Percentiles rank a stretch among this genome's conserved stretches.
Evolutionary conservation across 495 filamentous ascomycete species (phyloP).

Genomic region (Tuber aestivum): DNA sequence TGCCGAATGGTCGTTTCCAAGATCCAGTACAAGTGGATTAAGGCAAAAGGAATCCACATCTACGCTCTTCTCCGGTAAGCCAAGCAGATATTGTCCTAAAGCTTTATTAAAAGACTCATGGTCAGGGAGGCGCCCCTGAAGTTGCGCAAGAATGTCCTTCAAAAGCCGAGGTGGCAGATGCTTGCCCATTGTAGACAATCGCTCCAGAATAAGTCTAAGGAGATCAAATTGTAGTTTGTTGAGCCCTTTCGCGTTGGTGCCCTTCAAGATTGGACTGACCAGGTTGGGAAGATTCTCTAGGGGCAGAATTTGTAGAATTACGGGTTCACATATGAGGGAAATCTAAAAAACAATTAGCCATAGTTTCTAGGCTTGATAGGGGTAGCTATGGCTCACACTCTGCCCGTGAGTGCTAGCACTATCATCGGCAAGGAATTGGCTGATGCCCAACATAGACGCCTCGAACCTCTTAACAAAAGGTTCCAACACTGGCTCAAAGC

Average conservation of each 20-base stretch:
- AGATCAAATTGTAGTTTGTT: constrained; percentile 30
- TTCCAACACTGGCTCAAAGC: constrained; percentile 20
- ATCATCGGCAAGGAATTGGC: constrained; percentile 16
- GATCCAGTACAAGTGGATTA: not conserved
- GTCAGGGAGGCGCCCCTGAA: not conserved
- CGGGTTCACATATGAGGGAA: not conserved
- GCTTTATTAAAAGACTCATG: not conserved
- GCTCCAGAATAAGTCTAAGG: constrained; percentile 17
- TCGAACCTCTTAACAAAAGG: constrained; percentile 15
- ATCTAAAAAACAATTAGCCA: not conserved
- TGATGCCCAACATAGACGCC: constrained; percentile 16
- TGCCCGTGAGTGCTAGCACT: not conserved
- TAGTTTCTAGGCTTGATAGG: not conserved
- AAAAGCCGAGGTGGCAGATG: constrained; percentile 8
- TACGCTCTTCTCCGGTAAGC: not conserved
- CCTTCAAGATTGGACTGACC: not conserved
- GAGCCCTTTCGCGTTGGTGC: not conserved
- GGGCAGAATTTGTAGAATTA: not conserved
- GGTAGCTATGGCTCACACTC: not conserved
- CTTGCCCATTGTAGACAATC: constrained; percentile 14
- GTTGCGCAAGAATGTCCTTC: not conserved
- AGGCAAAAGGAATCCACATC: not conserved
- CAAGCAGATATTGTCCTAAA: not conserved
- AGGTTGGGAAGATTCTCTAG: not conserved
- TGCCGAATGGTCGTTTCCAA: not conserved